Evolutionary conservation across 805 yeast species (phyloP).

Genomic region (Cyberlindnera xylosilytica): DNA sequence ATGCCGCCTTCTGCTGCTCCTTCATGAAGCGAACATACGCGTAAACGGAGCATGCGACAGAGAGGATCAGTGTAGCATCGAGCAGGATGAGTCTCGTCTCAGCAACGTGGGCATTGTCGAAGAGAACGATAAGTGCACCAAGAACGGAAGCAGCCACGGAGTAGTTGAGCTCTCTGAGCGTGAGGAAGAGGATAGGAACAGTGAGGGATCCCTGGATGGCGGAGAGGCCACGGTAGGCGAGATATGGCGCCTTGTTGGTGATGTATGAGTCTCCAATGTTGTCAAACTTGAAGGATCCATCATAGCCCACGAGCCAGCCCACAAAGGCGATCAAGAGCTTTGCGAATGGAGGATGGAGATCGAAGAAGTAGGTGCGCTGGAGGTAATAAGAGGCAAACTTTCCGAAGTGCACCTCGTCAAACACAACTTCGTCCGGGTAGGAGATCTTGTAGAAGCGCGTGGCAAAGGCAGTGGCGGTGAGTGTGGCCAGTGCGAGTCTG

Average conservation of each 20-base stretch:
- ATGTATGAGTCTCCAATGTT: conserved; percentile 82
- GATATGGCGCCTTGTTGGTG: conserved; percentile 77
- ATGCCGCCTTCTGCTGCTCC: conserved; percentile 61
- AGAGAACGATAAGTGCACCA: conserved; percentile 70
- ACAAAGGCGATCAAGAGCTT: conserved; percentile 86
- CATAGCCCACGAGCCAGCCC: conserved; percentile 86
- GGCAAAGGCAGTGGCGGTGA: conserved; percentile 66
- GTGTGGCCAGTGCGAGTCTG: conserved; percentile 48
- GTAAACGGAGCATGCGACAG: conserved; percentile 79
- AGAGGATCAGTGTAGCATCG: conserved; percentile 83
- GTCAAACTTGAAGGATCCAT: conserved; percentile 90
- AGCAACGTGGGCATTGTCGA: conserved; percentile 87
- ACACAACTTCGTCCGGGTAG: conserved; percentile 72
- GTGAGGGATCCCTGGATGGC: conserved; percentile 82
- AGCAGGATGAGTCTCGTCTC: conserved; percentile 88
- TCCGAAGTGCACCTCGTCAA: conserved; percentile 87
- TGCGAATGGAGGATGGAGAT: conserved; percentile 97
- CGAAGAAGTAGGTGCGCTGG: conserved; percentile 90
- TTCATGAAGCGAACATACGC: conserved; percentile 77
- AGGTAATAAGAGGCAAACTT: conserved; percentile 82
- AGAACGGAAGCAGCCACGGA: conserved; percentile 76
- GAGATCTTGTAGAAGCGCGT: conserved; percentile 62
- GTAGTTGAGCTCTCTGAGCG: conserved; percentile 82
- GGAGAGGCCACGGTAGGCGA: conserved; percentile 75
- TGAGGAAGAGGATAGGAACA: conserved; percentile 78